Conservation (phyloP, 345 rosid species). For the Hibiscus tridactylites region DNA sequence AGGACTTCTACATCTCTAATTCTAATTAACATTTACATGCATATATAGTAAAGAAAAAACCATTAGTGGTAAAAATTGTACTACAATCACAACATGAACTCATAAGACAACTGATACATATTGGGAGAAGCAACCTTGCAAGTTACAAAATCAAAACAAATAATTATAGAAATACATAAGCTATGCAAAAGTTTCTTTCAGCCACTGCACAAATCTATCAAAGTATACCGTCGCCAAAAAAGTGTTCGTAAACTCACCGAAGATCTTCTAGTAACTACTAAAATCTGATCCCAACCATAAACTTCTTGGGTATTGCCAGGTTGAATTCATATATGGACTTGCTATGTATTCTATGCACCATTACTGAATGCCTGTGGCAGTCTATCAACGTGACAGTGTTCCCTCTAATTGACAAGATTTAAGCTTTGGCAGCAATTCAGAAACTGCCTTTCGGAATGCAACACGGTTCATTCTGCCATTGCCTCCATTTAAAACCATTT, state of each 20-base stretch:
- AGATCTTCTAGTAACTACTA: not conserved
- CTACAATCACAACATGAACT: not conserved
- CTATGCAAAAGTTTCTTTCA: not conserved
- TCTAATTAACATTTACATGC: not conserved
- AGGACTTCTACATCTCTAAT: not conserved
- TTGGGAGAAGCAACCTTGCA: not conserved
- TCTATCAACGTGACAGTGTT: slow-evolving; percentile 37
- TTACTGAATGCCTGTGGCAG: not conserved
- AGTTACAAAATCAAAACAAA: not conserved
- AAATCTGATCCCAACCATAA: not conserved
- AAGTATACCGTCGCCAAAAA: not conserved
- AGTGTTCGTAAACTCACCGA: not conserved
- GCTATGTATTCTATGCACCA: not conserved
- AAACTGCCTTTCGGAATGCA: slow-evolving; percentile 46
- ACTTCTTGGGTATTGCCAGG: not conserved
- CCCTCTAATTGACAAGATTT: slow-evolving; percentile 38
- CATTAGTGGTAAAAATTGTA: not conserved
- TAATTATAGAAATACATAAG: not conserved
- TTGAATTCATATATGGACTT: not conserved
- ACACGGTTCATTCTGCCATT: slow-evolving; percentile 24
- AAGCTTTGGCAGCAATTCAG: slow-evolving; percentile 63
- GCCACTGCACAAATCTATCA: not conserved
- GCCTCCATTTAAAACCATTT: slow-evolving; percentile 31
- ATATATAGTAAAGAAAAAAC: not conserved
- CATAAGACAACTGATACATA: not conserved